Evolutionary conservation across 225 moss, liverwort and hornwort genomes (phyloP).

Genomic region (Rhytidiadelphus loreus): DNA sequence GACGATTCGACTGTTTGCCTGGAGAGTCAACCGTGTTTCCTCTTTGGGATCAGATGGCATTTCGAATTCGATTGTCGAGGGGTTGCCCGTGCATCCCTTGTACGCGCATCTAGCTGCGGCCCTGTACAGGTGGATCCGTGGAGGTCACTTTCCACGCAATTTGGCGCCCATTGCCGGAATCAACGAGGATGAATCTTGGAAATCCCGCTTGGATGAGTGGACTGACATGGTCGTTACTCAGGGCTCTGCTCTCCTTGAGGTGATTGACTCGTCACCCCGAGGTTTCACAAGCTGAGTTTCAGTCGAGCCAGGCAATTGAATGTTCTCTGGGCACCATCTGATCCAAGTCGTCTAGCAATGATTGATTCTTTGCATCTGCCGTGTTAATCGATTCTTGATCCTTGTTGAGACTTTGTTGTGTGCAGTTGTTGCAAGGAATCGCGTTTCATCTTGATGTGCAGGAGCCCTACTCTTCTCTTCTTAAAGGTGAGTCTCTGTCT

Average conservation of each 20-base stretch:
- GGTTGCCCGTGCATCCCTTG: conserved; percentile 62
- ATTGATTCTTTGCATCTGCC: background rate
- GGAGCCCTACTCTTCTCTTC: conserved; percentile 75
- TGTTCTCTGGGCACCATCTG: background rate
- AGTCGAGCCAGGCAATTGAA: background rate
- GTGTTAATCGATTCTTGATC: background rate
- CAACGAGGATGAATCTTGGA: conserved; percentile 42
- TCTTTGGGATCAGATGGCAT: conserved; percentile 15
- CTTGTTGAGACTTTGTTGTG: background rate
- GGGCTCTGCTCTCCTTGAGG: conserved; percentile 56
- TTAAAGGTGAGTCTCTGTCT: conserved; percentile 42
- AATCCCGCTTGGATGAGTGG: conserved; percentile 43
- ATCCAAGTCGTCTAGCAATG: background rate
- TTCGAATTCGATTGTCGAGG: conserved; percentile 22
- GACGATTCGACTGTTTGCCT: background rate
- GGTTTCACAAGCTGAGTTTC: background rate
- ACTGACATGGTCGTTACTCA: conserved; percentile 34
- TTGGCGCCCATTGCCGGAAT: conserved; percentile 62
- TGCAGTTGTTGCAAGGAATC: conserved; percentile 44
- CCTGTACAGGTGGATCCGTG: conserved; percentile 53
- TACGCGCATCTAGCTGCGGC: conserved; percentile 54
- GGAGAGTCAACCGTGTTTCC: background rate
- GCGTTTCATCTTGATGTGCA: conserved; percentile 66
- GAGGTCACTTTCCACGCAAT: conserved; percentile 42
- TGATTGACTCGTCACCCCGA: background rate